Percentiles rank a stretch among this genome's conserved stretches.
Conservation (phyloP, 2,329 filamentous ascomycete genomes). For the Penicillium sp. region DNA sequence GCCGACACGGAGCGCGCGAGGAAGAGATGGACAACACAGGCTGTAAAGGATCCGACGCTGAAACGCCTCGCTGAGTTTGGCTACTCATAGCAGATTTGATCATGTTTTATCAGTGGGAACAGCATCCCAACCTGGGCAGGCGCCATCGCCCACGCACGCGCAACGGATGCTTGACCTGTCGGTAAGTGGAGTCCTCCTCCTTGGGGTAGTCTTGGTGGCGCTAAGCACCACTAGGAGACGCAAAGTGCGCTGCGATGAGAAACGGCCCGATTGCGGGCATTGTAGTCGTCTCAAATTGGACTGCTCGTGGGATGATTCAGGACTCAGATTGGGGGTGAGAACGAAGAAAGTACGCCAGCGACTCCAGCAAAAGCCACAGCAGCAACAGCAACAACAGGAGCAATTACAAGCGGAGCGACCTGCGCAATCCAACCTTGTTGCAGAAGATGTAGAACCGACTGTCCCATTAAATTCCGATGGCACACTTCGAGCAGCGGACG, state of each 20-base stretch:
- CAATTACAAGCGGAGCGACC: neutral
- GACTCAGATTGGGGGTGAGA: slow-evolving; percentile 2
- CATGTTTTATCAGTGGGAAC: slow-evolving; percentile 20
- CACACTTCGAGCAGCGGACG: neutral
- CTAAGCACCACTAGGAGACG: slow-evolving; percentile 9
- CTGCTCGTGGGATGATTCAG: slow-evolving; percentile 15
- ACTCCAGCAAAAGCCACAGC: slow-evolving; percentile 3
- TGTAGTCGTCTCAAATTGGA: slow-evolving; percentile 15
- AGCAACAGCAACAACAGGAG: neutral
- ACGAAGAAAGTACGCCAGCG: slow-evolving; percentile 14
- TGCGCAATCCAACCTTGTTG: neutral
- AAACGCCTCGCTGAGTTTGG: neutral
- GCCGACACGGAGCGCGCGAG: slow-evolving; percentile 10
- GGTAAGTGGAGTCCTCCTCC: slow-evolving; percentile 6
- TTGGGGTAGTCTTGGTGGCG: neutral
- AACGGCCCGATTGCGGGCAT: slow-evolving; percentile 12
- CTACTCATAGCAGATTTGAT: slow-evolving; percentile 1
- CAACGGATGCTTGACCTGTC: slow-evolving; percentile 18
- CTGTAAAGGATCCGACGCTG: neutral
- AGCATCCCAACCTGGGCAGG: slow-evolving; percentile 13
- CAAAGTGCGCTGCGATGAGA: slow-evolving; percentile 19
- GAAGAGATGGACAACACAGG: neutral
- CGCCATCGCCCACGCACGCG: slow-evolving; percentile 17
- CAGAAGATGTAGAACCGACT: neutral
- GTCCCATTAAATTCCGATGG: neutral